These are phyloP conservation scores for Crithidia fasciculata DNA, from an alignment of 208 protist genomes.

Conservation along the genomic window DNA sequence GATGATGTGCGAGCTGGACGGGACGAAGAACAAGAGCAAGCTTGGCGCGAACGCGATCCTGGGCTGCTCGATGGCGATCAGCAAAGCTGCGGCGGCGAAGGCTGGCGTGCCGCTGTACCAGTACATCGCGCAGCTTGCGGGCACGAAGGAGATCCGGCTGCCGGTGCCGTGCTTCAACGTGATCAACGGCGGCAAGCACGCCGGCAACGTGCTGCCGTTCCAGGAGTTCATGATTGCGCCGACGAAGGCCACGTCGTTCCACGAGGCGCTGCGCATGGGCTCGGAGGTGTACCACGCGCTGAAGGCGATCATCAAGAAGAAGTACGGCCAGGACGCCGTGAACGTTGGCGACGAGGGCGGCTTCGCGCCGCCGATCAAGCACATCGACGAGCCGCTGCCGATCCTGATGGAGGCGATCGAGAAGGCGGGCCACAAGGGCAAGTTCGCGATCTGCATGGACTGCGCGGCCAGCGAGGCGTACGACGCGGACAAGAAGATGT, in stretches of 20 bases:
- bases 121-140: conserved; percentile 95
- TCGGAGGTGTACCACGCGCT: no score
- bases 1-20: conserved; percentile 96
- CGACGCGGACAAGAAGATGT: conserved; percentile 90
- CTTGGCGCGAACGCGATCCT: conserved; percentile 99
- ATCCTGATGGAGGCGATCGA: conserved; percentile 98
- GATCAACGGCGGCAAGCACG: conserved; percentile 99
- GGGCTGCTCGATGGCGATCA: conserved; percentile 96
- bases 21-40: conserved; percentile 97
- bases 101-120: no score
- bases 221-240: no score
- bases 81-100: conserved; percentile 94
- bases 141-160: conserved; percentile 79
- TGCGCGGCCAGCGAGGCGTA: conserved; percentile 99
- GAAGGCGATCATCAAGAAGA: no score
- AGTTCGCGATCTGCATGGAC: conserved; percentile 99
- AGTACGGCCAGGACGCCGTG: conserved; percentile 96
- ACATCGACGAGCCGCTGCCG: conserved; percentile 97
- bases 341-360: conserved; percentile 99
- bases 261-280: conserved; percentile 96
- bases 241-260: conserved; percentile 96
- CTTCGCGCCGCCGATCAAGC: conserved; percentile 96
- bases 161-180: conserved; percentile 99
- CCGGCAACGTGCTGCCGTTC: conserved; percentile 95
- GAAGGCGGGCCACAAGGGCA: conserved; percentile 93